phyloP scores from a whole-genome alignment of 805 yeast genomes.

The Teunomyces kruisii region DNA sequence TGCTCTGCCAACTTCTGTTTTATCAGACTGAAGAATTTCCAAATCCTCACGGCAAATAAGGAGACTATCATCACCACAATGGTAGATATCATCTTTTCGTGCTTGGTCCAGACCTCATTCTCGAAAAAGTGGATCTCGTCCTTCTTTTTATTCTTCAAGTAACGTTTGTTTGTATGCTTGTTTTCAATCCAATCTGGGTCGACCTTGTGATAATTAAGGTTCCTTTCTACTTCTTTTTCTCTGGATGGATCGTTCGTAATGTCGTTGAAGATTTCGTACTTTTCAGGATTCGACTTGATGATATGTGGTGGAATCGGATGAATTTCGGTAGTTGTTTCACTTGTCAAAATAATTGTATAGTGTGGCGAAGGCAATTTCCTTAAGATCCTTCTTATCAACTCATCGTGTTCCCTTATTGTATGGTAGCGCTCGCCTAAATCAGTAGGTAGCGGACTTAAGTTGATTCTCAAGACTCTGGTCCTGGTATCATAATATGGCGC shows the following conservation, averaged over 20 bases:
- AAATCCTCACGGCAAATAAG: conserved; percentile 15
- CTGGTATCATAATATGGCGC: conserved; percentile 61
- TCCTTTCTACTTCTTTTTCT: conserved; percentile 54
- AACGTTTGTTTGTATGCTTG: conserved; percentile 29
- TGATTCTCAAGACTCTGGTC: conserved; percentile 60
- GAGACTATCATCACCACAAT: conserved; percentile 26
- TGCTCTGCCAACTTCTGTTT: neutral
- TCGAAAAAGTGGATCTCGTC: conserved; percentile 44
- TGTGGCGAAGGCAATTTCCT: conserved; percentile 75
- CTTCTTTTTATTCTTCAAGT: conserved; percentile 26
- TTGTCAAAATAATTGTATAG: conserved; percentile 58
- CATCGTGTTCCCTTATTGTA: conserved; percentile 43
- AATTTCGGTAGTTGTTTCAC: conserved; percentile 16
- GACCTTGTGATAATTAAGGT: conserved; percentile 36
- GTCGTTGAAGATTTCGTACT: conserved; percentile 53
- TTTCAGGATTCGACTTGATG: conserved; percentile 29
- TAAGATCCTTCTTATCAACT: conserved; percentile 52
- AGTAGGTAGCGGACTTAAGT: conserved; percentile 50
- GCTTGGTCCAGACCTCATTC: conserved; percentile 47
- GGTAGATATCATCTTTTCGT: conserved; percentile 47
- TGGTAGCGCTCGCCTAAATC: conserved; percentile 19
- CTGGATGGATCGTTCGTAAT: conserved; percentile 54
- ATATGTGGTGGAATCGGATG: conserved; percentile 34
- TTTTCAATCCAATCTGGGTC: conserved; percentile 27
- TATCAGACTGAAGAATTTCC: conserved; percentile 6